These are phyloP conservation scores for Pezicula radicicola DNA, from an alignment of 2,329 filamentous ascomycete species.

Conservation along the genomic window DNA sequence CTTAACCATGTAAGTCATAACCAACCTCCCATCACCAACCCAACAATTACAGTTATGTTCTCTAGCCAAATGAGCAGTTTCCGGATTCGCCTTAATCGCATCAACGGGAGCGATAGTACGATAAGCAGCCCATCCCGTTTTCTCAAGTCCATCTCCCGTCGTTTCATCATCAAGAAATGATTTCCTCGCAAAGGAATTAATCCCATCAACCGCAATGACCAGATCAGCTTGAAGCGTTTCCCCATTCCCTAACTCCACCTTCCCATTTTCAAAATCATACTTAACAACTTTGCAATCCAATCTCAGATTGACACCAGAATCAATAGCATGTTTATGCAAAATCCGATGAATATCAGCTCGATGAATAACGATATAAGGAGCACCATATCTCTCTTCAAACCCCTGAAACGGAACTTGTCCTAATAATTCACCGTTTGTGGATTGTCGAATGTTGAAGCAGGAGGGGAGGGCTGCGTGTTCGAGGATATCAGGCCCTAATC, in stretches of 20 bases:
- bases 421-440: background rate
- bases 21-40: background rate
- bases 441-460: background rate
- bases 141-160: constrained; percentile 29
- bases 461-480: background rate
- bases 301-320: constrained; percentile 18
- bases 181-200: constrained; percentile 28
- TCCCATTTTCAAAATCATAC: constrained; percentile 19
- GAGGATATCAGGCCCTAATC: background rate
- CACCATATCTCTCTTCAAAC: background rate
- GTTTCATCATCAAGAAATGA: constrained; percentile 5
- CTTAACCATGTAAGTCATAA: background rate
- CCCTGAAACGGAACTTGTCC: background rate
- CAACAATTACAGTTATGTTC: background rate
- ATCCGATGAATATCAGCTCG: constrained; percentile 1
- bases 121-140: constrained; percentile 39
- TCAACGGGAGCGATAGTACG: constrained; percentile 36
- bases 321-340: background rate
- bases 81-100: constrained; percentile 32
- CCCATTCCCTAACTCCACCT: constrained; percentile 21
- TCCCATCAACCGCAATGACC: constrained; percentile 34
- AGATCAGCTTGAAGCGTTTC: constrained; percentile 25
- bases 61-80: constrained; percentile 11
- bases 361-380: background rate
- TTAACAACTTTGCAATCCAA: constrained; percentile 17